Base-by-base conservation (phyloP, 2,329 filamentous ascomycete species). In the Colletotrichum horii region DNA sequence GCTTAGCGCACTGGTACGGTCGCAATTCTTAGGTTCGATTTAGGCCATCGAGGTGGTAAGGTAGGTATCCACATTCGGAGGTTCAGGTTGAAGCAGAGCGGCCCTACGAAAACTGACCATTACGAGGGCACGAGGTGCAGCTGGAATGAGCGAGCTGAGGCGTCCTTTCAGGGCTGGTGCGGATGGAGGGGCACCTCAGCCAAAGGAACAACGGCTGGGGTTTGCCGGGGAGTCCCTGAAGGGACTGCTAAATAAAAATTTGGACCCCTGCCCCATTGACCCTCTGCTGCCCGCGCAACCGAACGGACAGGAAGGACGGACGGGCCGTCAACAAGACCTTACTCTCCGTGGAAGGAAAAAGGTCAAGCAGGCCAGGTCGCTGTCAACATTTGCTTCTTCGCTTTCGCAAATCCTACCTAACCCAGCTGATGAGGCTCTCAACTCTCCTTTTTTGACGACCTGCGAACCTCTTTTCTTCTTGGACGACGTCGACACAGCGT, bases 261-360 rank as follows among this genome's bases (percentile, higher is more conserved):
- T 69, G 68, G 74, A 74, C 70, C 74, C 74, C 61, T 76, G 36
- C 58, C 69, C 74, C 62, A 43, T 74, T n/a, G 28, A 66, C 74
- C 70, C 64, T 76, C 70, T 66, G 74, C 74, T 76, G 74, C 70
- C 74, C 70, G 70, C 74, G 70, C 74, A 76, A 76, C 74, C 64
- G 38, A 72, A 75, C 55, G 34, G 38, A 75, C 69, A 66, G 32
- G 64, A 58, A 70, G 70, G 48, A 67, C 28, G 43, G 34, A 74
- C 69, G 34, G 74, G 19, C 73, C 48, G 64, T 75, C 74, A 74
- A 76, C 70, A 74, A 69, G 61, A 64, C 52, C 55, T 52, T 22
- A 52, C 43, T 52, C 43, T 52, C 43, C 22, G 43, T 52, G 43
- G n/a, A 52, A 52, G 43, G 43, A 52, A 52, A 48, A 52, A 52